Conservation (phyloP, 257 asterid species). For the Solanum lycopersicoides region DNA sequence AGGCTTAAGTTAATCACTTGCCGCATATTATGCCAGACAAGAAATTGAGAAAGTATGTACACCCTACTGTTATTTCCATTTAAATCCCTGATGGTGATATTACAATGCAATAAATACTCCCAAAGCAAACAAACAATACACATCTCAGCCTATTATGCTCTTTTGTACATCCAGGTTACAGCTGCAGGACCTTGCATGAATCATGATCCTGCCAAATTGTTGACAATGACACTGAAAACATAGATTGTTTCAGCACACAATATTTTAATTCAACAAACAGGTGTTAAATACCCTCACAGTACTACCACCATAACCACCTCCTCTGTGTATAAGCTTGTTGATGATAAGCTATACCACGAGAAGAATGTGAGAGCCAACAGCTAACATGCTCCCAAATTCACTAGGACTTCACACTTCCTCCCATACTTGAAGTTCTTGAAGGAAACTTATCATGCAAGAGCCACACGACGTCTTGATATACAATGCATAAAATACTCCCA, state of each 20-base stretch:
- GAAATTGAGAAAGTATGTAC: constrained; percentile 5
- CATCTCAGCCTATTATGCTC: background rate
- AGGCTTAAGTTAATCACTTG: background rate
- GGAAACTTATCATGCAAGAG: background rate
- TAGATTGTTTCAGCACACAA: background rate
- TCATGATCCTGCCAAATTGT: background rate
- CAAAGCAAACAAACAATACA: constrained; percentile 4
- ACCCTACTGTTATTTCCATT: background rate
- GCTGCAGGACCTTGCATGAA: background rate
- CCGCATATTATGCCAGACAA: background rate
- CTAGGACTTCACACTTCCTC: background rate
- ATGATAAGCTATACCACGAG: background rate
- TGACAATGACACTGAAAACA: background rate
- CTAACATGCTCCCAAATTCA: background rate
- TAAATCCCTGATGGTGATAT: background rate
- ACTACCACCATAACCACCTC: background rate
- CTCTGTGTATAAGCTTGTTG: background rate
- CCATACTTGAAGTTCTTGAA: background rate
- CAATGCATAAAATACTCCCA: constrained; percentile 4
- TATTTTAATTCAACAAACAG: background rate
- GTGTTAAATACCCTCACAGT: background rate
- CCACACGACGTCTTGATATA: background rate
- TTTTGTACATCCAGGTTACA: background rate
- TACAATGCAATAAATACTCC: constrained; percentile 7
- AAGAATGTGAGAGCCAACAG: background rate